These are phyloP conservation scores for Vicia sativa DNA, from an alignment of 306 rosid species.

Conservation along the genomic window DNA sequence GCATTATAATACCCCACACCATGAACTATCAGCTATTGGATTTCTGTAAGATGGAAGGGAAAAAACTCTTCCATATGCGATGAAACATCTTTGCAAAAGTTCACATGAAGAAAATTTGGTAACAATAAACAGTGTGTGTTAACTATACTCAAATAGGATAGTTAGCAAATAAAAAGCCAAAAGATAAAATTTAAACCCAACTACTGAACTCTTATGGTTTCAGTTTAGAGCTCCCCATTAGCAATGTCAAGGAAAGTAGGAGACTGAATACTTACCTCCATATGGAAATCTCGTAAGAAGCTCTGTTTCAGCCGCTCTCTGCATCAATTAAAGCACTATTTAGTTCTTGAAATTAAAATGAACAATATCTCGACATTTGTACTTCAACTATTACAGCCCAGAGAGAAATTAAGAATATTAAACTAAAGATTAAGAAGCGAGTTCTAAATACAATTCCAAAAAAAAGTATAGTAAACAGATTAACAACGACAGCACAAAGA, in stretches of 20 bases:
- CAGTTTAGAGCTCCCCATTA: slow-evolving; percentile 1
- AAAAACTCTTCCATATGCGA: slow-evolving; percentile 1
- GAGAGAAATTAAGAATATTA: slow-evolving; percentile 25
- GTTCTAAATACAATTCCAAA: background rate
- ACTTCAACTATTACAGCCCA: background rate
- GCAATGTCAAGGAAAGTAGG: slow-evolving; percentile 21
- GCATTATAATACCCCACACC: background rate
- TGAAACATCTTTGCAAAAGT: slow-evolving; percentile 24
- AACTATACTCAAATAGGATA: slow-evolving; percentile 15
- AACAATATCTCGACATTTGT: slow-evolving; percentile 10
- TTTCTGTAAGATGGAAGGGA: background rate
- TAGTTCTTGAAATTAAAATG: slow-evolving; percentile 35
- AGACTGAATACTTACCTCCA: slow-evolving; percentile 65
- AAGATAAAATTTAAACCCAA: slow-evolving; percentile 4
- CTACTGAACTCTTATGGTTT: background rate
- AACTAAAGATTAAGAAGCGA: background rate
- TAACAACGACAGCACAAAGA: slow-evolving; percentile 1
- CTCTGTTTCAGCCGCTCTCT: slow-evolving; percentile 97
- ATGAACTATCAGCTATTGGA: slow-evolving; percentile 5
- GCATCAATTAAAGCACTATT: slow-evolving; percentile 38
- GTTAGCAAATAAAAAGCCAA: background rate
- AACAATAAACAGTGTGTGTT: slow-evolving; percentile 6
- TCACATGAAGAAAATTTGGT: background rate
- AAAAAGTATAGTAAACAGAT: background rate
- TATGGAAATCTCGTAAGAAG: slow-evolving; percentile 70